phyloP scores from a whole-genome alignment of 1,284 basidiomycete species.

The Chalciporus sp. region DNA sequence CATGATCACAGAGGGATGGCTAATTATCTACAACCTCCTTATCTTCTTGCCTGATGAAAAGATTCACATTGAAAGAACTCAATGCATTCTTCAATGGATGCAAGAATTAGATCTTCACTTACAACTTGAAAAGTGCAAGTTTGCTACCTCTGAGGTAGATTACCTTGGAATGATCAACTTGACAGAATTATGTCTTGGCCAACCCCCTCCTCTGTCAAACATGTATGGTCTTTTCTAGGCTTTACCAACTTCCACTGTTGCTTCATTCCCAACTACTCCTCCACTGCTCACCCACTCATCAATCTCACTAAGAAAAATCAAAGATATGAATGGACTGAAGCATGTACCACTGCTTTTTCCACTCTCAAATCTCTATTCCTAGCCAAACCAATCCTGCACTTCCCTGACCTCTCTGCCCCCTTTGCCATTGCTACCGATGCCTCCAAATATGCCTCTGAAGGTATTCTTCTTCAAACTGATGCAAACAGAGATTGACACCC shows the following conservation, averaged over 20 bases:
- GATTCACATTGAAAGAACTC: not conserved
- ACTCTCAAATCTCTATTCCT: too few relatives aligned
- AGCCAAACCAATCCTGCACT: too few relatives aligned
- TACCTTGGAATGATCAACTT: slow-evolving; percentile 44
- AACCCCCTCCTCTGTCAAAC: slow-evolving; percentile 25
- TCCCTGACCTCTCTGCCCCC: too few relatives aligned
- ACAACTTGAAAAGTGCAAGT: slow-evolving; percentile 44
- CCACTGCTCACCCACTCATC: slow-evolving; percentile 28
- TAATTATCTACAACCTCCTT: slow-evolving; percentile 21
- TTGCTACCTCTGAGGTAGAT: slow-evolving; percentile 31
- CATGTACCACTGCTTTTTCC: not conserved
- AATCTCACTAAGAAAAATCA: not conserved
- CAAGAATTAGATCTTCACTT: slow-evolving; percentile 29
- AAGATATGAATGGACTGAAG: too few relatives aligned
- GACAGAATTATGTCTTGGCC: slow-evolving; percentile 40
- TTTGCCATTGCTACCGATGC: too few relatives aligned
- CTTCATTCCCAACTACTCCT: slow-evolving; percentile 44
- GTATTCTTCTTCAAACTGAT: slow-evolving; percentile 31
- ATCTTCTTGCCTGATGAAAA: slow-evolving; percentile 5
- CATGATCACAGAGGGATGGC: slow-evolving; percentile 6
- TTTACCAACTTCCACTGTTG: slow-evolving; percentile 46
- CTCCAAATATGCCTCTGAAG: not conserved
- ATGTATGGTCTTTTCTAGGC: slow-evolving; percentile 35
- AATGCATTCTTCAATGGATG: slow-evolving; percentile 27
- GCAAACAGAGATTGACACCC: slow-evolving; percentile 32